Evolutionary conservation across 2,329 filamentous ascomycete species (phyloP).

Genomic region (Nannizziopsis arthrosporioides): DNA sequence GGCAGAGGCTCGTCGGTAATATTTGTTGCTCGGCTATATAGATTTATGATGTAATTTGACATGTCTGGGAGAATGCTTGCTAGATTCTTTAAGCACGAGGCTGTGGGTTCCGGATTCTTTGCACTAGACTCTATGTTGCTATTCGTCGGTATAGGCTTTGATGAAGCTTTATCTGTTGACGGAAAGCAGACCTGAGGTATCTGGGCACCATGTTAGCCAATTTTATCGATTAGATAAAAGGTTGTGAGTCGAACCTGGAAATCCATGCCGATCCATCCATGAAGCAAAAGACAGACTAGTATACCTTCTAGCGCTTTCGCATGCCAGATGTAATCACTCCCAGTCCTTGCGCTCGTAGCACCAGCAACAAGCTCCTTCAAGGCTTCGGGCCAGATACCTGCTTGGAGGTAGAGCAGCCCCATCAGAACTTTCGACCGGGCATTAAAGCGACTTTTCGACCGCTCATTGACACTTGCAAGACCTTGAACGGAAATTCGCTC

Average conservation of each 20-base stretch:
- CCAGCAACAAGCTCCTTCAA: conserved; percentile 72
- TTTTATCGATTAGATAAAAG: not conserved
- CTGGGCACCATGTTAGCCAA: conserved; percentile 20
- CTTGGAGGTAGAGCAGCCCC: conserved; percentile 75
- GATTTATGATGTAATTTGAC: conserved; percentile 44
- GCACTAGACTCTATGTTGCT: conserved; percentile 17
- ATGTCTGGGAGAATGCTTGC: conserved; percentile 46
- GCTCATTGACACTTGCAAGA: conserved; percentile 61
- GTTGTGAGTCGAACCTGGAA: conserved; percentile 41
- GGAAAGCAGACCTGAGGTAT: conserved; percentile 45
- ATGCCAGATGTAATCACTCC: conserved; percentile 94
- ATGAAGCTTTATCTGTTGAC: conserved; percentile 37
- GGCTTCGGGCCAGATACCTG: conserved; percentile 82
- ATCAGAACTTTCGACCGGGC: conserved; percentile 67
- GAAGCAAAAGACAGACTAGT: conserved; percentile 66
- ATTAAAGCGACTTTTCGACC: conserved; percentile 68
- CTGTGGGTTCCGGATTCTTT: conserved; percentile 26
- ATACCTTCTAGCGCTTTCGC: conserved; percentile 88
- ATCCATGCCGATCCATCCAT: conserved; percentile 72
- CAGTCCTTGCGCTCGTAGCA: conserved; percentile 60
- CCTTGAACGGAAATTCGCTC: conserved; percentile 53
- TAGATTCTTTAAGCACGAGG: conserved; percentile 39
- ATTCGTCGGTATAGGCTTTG: conserved; percentile 33
- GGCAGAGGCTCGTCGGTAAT: conserved; percentile 44
- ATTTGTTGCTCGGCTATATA: conserved; percentile 43